These are phyloP conservation scores for Mallotus repandus DNA, from an alignment of 441 rosid species.

Conservation along the genomic window DNA sequence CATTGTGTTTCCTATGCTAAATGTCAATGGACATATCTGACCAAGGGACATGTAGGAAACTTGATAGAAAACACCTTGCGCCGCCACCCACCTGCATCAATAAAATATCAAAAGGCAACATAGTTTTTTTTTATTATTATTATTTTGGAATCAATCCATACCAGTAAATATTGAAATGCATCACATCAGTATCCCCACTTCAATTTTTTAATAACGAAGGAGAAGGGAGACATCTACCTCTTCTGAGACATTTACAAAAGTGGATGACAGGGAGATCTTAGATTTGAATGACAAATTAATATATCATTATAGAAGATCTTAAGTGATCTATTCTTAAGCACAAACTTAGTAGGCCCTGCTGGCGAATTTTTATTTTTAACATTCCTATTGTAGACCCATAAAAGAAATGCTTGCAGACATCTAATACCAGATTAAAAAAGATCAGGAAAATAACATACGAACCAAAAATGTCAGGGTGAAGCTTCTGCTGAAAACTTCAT, in stretches of 20 bases:
- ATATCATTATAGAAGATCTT: not conserved
- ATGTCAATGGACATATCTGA: constrained; percentile 84
- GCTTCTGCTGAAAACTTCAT: constrained; percentile 1
- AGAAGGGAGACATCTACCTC: not conserved
- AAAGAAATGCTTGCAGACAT: no score
- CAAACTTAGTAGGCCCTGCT: not conserved
- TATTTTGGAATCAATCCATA: not conserved
- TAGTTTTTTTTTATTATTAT: no score
- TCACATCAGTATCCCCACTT: constrained; percentile 4
- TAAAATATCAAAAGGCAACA: not conserved
- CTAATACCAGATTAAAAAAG: not conserved
- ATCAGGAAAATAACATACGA: not conserved
- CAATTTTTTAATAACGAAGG: not conserved
- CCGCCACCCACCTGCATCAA: constrained; percentile 86
- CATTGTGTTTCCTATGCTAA: constrained; percentile 92
- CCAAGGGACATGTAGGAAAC: constrained; percentile 96
- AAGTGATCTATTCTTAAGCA: not conserved
- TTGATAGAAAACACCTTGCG: constrained; percentile 90
- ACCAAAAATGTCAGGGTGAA: not conserved
- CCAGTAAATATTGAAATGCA: constrained; percentile 6
- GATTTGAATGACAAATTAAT: no score
- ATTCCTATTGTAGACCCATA: no score
- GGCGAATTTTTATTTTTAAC: no score
- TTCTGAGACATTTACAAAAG: not conserved
- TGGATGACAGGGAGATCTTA: not conserved